These are phyloP conservation scores for Tilletia caries DNA, from an alignment of 1,284 basidiomycete genomes.

Conservation along the genomic window DNA sequence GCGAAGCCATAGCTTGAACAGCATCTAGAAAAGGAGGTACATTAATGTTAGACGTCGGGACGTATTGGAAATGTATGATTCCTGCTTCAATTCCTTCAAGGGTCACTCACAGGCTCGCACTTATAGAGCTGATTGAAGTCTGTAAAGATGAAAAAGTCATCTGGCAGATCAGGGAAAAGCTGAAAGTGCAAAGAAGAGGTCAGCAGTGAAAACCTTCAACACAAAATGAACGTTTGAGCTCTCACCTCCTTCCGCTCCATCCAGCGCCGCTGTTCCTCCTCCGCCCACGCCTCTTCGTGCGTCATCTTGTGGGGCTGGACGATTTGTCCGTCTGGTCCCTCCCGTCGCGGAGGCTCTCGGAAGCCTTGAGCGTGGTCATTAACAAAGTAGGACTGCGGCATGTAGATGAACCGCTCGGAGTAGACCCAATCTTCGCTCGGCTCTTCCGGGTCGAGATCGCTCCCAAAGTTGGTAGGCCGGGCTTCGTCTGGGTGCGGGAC, in stretches of 20 bases:
- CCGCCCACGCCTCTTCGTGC: conserved; percentile 57
- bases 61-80: too few species aligned
- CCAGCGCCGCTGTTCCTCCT: conserved; percentile 59
- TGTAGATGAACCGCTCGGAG: conserved; percentile 54
- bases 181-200: conserved; percentile 48
- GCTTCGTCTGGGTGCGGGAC: conserved; percentile 24
- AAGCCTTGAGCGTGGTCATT: conserved; percentile 65
- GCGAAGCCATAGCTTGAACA: conserved; percentile 63
- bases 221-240: neutral
- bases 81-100: too few species aligned
- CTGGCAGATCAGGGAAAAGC: conserved; percentile 58
- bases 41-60: neutral
- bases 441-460: conserved; percentile 62
- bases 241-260: conserved; percentile 55
- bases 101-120: conserved; percentile 30
- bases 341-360: conserved; percentile 27
- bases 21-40: conserved; percentile 42
- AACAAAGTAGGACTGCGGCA: conserved; percentile 65
- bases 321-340: neutral
- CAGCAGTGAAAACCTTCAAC: neutral
- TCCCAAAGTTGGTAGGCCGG: conserved; percentile 55
- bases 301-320: conserved; percentile 18
- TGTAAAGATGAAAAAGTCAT: conserved; percentile 61
- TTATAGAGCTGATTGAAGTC: conserved; percentile 65
- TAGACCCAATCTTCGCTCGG: conserved; percentile 61